Evolutionary conservation across 2,329 filamentous ascomycete genomes (phyloP).

Genomic region (Paraconiothyrium brasiliense): DNA sequence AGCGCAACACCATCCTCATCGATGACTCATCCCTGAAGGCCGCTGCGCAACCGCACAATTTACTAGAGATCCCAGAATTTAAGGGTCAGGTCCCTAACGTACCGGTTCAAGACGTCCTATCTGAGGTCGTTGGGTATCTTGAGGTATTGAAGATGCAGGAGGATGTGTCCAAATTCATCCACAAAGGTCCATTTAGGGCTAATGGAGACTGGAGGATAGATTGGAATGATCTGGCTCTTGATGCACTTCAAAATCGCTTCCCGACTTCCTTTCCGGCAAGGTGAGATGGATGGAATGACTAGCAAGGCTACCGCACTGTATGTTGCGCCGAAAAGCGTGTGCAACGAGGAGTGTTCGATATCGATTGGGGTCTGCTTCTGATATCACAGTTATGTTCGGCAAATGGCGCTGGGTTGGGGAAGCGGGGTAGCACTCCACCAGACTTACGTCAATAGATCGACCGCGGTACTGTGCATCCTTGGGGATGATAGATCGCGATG

Average conservation of each 20-base stretch:
- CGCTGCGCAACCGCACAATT: slow-evolving; percentile 81
- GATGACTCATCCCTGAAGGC: slow-evolving; percentile 88
- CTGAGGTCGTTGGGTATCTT: slow-evolving; percentile 62
- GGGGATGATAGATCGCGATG: neutral
- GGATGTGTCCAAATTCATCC: slow-evolving; percentile 72
- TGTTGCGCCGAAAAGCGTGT: neutral
- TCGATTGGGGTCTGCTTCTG: neutral
- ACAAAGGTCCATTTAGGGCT: slow-evolving; percentile 43
- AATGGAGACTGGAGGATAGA: slow-evolving; percentile 39
- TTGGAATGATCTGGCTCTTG: slow-evolving; percentile 28
- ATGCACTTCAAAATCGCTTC: neutral
- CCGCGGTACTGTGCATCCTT: neutral
- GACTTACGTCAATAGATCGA: neutral
- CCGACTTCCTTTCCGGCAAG: neutral
- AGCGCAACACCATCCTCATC: slow-evolving; percentile 87
- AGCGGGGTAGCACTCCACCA: neutral
- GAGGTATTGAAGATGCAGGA: slow-evolving; percentile 60
- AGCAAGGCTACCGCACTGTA: neutral
- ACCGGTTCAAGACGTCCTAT: slow-evolving; percentile 54
- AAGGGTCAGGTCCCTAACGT: slow-evolving; percentile 55
- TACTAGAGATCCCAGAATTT: slow-evolving; percentile 84
- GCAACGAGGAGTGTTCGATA: neutral
- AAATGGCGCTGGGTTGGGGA: neutral
- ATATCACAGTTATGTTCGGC: neutral
- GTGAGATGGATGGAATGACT: neutral